A percentile compares a stretch with the other conserved stretches of the same genome.
These are phyloP conservation scores for Backusella sp. DNA, from an alignment of 192 early-diverging fungal genomes.

Conservation along the genomic window DNA sequence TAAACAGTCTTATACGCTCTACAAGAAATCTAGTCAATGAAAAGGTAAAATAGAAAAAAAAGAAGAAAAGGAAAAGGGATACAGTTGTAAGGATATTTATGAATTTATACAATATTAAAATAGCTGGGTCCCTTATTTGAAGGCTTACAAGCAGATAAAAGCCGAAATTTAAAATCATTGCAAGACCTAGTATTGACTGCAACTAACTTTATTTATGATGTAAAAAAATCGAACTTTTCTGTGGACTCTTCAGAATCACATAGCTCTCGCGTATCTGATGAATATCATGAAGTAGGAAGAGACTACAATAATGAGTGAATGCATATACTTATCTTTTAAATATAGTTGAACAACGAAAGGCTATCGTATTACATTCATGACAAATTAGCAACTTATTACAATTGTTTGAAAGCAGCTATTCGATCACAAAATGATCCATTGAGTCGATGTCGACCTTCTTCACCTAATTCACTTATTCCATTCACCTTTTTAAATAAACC, in stretches of 20 bases:
- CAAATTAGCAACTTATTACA: slow-evolving; percentile 15
- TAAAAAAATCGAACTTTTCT: background rate
- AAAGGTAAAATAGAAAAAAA: background rate
- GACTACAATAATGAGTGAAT: background rate
- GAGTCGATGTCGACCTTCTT: slow-evolving; percentile 16
- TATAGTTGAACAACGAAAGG: slow-evolving; percentile 14
- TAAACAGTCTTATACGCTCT: slow-evolving; percentile 4
- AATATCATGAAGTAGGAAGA: slow-evolving; percentile 6
- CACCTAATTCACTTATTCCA: slow-evolving; percentile 18
- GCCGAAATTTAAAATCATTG: slow-evolving; percentile 9
- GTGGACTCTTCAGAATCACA: background rate
- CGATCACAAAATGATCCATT: background rate
- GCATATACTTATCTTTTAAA: background rate
- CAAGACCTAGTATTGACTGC: slow-evolving; percentile 6
- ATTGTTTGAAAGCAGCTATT: background rate
- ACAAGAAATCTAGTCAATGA: slow-evolving; percentile 2
- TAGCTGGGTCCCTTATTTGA: slow-evolving; percentile 13
- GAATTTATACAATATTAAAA: background rate
- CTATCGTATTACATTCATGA: slow-evolving; percentile 26
- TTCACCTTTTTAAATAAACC: slow-evolving; percentile 25
- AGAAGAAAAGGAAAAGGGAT: background rate
- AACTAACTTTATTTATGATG: slow-evolving; percentile 8
- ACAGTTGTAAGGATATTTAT: background rate
- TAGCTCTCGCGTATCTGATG: background rate
- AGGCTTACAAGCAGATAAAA: slow-evolving; percentile 14